These are phyloP conservation scores for Musa troglodytarum DNA, from an alignment of 176 grass and related monocot genomes.

Conservation along the genomic window DNA sequence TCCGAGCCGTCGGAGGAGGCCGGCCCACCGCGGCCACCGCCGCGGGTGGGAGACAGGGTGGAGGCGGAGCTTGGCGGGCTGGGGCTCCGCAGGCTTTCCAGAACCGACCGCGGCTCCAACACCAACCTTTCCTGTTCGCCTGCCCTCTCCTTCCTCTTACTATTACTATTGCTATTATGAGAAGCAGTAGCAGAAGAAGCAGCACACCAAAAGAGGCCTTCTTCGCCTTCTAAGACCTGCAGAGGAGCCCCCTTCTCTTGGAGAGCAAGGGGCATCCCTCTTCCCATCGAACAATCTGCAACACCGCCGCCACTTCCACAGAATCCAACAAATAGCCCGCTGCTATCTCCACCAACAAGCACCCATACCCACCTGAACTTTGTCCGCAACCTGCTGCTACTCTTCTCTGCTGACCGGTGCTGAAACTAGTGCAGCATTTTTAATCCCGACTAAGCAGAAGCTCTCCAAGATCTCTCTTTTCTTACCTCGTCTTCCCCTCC, in stretches of 20 bases:
- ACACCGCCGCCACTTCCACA: background rate
- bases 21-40: background rate
- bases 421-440: background rate
- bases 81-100: conserved; percentile 2
- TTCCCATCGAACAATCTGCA: background rate
- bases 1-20: background rate
- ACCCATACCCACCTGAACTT: no score
- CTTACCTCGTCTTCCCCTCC: background rate
- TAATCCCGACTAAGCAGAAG: background rate
- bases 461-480: background rate
- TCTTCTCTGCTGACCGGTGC: no score
- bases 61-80: background rate
- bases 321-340: background rate
- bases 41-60: background rate
- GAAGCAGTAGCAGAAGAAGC: background rate
- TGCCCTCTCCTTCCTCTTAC: background rate
- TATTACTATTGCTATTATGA: background rate
- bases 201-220: conserved; percentile 1
- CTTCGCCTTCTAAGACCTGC: conserved; percentile 1
- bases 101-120: background rate
- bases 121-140: background rate
- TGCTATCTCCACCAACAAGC: no score
- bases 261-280: background rate
- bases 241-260: background rate
- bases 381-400: background rate